Evolutionary conservation across 2,329 filamentous ascomycete species (phyloP).

Genomic region (Arthrobotrys pseudoclavata): DNA sequence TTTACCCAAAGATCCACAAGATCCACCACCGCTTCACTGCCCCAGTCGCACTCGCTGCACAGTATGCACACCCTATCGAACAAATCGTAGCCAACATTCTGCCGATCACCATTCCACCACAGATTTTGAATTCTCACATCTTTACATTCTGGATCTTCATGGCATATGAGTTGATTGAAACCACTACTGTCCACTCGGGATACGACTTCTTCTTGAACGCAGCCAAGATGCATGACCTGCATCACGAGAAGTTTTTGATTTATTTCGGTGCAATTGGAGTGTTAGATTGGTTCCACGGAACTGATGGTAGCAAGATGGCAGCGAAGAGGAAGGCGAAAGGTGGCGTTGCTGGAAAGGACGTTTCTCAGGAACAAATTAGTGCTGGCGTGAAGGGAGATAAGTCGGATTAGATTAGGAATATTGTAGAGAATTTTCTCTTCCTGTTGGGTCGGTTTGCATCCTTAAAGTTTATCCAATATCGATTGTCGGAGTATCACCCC

Average conservation of each 20-base stretch:
- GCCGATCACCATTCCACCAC: conserved; percentile 70
- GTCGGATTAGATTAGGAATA: conserved; percentile 16
- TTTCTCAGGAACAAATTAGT: conserved; percentile 28
- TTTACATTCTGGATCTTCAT: conserved; percentile 71
- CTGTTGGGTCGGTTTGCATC: not conserved
- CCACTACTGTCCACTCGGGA: conserved; percentile 72
- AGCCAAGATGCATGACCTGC: conserved; percentile 71
- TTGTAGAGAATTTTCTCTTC: not conserved
- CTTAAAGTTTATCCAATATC: not conserved
- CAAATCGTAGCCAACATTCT: conserved; percentile 71
- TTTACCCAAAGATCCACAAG: conserved; percentile 72
- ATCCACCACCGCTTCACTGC: conserved; percentile 72
- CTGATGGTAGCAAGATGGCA: conserved; percentile 63
- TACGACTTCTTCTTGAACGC: conserved; percentile 71
- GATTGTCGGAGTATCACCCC: not conserved
- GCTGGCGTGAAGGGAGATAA: conserved; percentile 35
- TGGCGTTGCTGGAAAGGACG: conserved; percentile 22
- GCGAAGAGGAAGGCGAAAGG: conserved; percentile 55
- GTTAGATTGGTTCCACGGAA: conserved; percentile 73
- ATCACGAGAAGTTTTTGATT: conserved; percentile 72
- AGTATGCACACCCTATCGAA: conserved; percentile 73
- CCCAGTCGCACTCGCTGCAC: conserved; percentile 71
- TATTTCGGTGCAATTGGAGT: conserved; percentile 70
- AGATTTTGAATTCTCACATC: conserved; percentile 69
- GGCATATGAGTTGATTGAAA: conserved; percentile 70